Evolutionary conservation across 2,329 filamentous ascomycete species (phyloP).

Genomic region (Zalaria sp.): DNA sequence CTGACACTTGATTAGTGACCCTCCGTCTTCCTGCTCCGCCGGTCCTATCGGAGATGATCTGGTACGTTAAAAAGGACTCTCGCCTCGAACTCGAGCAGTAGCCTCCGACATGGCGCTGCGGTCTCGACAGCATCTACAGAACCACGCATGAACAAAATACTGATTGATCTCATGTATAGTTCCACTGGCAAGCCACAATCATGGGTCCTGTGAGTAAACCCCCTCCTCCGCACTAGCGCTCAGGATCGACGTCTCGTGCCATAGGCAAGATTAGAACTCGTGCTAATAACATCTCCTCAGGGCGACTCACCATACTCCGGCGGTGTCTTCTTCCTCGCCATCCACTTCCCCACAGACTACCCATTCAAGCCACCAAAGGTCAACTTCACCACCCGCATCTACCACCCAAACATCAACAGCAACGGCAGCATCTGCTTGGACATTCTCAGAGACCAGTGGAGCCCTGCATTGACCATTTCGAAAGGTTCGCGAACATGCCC

Average conservation of each 20-base stretch:
- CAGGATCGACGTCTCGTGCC: background rate
- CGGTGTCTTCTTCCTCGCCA: constrained; percentile 96
- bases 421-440: constrained; percentile 99
- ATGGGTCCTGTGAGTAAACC: constrained; percentile 82
- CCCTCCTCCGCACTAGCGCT: background rate
- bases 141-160: constrained; percentile 4
- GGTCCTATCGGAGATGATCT: constrained; percentile 94
- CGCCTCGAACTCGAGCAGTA: too few relatives aligned
- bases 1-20: constrained; percentile 54
- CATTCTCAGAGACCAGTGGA: constrained; percentile 98
- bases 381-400: constrained; percentile 99
- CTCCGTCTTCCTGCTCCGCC: constrained; percentile 95
- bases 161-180: constrained; percentile 44
- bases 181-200: constrained; percentile 99
- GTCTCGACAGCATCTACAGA: background rate
- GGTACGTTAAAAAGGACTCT: constrained; percentile 47
- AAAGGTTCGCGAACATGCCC: constrained; percentile 51
- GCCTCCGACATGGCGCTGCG: too few relatives aligned
- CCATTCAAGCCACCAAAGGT: constrained; percentile 99
- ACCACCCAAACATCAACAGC: constrained; percentile 99
- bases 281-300: constrained; percentile 28
- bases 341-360: constrained; percentile 99
- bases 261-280: background rate
- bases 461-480: constrained; percentile 91
- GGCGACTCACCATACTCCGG: constrained; percentile 94